Conservation (phyloP, 1,284 basidiomycete species). For the Cutaneotrichosporon dermatis region DNA sequence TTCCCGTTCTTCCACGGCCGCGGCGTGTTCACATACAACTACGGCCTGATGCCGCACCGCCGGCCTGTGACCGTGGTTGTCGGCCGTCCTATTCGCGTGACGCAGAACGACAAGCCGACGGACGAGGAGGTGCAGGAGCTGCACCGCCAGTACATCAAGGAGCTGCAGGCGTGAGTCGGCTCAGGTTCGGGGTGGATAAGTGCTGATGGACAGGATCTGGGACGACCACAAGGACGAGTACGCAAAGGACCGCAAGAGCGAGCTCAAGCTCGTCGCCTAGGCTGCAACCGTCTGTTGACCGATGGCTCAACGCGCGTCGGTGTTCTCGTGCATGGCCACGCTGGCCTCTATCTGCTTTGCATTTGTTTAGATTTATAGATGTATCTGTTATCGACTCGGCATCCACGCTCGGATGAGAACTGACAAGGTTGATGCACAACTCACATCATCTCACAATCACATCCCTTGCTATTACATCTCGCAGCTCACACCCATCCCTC, state of each 20-base stretch:
- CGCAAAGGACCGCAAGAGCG: slow-evolving; percentile 47
- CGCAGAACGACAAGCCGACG: slow-evolving; percentile 71
- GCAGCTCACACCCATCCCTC: no score
- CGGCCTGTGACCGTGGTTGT: slow-evolving; percentile 83
- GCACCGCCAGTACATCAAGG: slow-evolving; percentile 84
- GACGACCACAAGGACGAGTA: slow-evolving; percentile 71
- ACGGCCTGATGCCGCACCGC: slow-evolving; percentile 71
- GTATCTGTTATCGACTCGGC: not conserved
- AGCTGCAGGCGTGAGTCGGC: slow-evolving; percentile 63
- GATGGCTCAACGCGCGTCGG: not conserved
- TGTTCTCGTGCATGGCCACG: no score
- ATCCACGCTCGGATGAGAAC: no score
- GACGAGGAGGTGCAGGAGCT: slow-evolving; percentile 73
- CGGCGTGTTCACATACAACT: slow-evolving; percentile 60
- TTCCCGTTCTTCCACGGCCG: slow-evolving; percentile 91
- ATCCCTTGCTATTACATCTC: no score
- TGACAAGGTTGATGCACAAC: no score
- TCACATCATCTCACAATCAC: no score
- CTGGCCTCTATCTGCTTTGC: no score
- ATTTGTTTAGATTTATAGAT: not conserved
- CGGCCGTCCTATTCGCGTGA: slow-evolving; percentile 40
- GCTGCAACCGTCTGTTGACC: not conserved
- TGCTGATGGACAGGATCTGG: slow-evolving; percentile 65
- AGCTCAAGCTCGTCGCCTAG: slow-evolving; percentile 46
- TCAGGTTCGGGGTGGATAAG: no score